phyloP scores from a whole-genome alignment of 352 stramenopile species.

The Globisporangium sylvaticum region DNA sequence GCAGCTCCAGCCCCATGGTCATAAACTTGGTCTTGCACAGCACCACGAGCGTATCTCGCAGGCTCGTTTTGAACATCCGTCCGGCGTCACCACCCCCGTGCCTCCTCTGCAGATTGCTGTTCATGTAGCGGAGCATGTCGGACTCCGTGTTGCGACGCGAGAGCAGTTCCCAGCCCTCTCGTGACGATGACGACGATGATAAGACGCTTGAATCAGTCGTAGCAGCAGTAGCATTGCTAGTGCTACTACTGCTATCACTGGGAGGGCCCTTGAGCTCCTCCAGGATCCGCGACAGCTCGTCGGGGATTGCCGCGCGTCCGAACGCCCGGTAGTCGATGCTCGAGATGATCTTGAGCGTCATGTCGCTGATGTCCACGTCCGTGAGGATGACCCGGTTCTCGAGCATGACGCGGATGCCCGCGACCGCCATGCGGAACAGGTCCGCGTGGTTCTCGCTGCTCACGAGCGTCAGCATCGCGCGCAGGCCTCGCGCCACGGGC shows the following conservation, averaged over 20 bases:
- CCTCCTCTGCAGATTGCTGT: constrained; percentile 6
- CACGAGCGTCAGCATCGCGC: constrained; percentile 68
- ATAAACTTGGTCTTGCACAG: constrained; percentile 71
- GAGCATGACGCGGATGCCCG: constrained; percentile 67
- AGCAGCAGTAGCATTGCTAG: neutral
- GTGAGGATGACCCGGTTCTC: constrained; percentile 74
- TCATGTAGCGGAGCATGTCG: constrained; percentile 20
- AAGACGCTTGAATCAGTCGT: neutral
- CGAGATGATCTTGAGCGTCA: constrained; percentile 71
- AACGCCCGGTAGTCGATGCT: constrained; percentile 84
- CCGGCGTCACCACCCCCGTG: neutral
- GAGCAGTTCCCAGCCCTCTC: constrained; percentile 13
- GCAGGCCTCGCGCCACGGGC: constrained; percentile 52
- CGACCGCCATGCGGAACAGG: constrained; percentile 75
- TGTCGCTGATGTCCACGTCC: constrained; percentile 84
- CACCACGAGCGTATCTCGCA: constrained; percentile 31
- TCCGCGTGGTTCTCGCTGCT: constrained; percentile 63
- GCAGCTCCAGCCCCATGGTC: constrained; percentile 62
- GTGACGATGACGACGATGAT: constrained; percentile 7
- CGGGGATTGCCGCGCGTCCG: constrained; percentile 63
- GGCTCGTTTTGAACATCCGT: constrained; percentile 20
- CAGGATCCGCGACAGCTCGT: constrained; percentile 42
- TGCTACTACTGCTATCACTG: neutral
- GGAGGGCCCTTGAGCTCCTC: constrained; percentile 12
- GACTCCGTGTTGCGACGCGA: constrained; percentile 18